Base-by-base conservation (phyloP, 2,329 filamentous ascomycete species). In the Sclerotinia borealis region DNA sequence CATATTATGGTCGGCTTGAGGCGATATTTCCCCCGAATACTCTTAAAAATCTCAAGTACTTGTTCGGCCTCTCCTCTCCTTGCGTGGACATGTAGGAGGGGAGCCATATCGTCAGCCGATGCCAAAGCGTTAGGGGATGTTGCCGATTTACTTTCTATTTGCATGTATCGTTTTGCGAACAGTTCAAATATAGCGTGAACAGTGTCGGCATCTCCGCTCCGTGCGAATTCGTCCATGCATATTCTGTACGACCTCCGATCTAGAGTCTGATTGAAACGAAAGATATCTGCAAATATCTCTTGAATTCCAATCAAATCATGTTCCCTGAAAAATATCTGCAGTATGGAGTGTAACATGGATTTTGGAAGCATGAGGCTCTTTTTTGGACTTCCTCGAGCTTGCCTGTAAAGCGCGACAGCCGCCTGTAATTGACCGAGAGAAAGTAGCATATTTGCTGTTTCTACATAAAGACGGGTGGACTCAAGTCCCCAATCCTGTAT, bases 21-120 rank as follows among this genome's bases (percentile, higher is more conserved):
- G 1, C 78, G 76, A 70, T 86, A 87, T 56, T 84, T 79, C 8
- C 76, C 69, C 29, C 74, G 72, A 63, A 95, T 84, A n/a, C 81
- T 79, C 52, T 84, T 72, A 65, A 97, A 89, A 41, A 87, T 82
- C 25, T 78, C 74, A 56, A 83, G 77, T 0, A 88, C 85, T 58
- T 83, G 79, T 4, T 77, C 72, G 0, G 88, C 74, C 68, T 96
- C 85, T 2, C 86, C 89, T 56, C 84, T 79, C 63, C 85, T 83
- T 1, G 91, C 87, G 75, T 93, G 85, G 0, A 88, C 89, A 67
- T 89, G 85, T 47, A 96, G 79, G 3, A 92, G 77, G 51, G 85
- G 83, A n/a, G 80, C 72, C 66, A 85, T 65, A 48, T 73, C 71
- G 31, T 70, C 66, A 34, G 69, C 64, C 34, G 55, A 54, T 39